Evolutionary conservation across 257 asterid species (phyloP).

Genomic region (Craterostigma plantagineum): DNA sequence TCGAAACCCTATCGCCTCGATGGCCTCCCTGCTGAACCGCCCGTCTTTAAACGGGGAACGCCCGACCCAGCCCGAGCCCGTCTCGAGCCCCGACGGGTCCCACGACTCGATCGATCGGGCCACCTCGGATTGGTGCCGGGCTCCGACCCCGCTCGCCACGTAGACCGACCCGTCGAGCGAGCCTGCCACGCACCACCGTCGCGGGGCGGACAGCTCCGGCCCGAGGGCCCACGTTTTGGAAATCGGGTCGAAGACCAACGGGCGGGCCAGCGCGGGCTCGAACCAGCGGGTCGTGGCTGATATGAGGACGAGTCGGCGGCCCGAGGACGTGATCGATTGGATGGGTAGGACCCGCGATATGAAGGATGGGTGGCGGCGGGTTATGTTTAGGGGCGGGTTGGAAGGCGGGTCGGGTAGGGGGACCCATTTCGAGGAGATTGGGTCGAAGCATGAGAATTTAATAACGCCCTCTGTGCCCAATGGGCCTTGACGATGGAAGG

Average conservation of each 20-base stretch:
- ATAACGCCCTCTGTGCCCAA: slow-evolving; percentile 5
- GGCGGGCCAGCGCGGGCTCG: slow-evolving; percentile 51
- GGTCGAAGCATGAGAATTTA: slow-evolving; percentile 40
- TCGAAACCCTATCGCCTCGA: slow-evolving; percentile 28
- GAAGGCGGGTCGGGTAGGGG: slow-evolving; percentile 40
- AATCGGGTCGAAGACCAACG: slow-evolving; percentile 36
- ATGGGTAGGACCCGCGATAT: slow-evolving; percentile 56
- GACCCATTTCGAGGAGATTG: slow-evolving; percentile 42
- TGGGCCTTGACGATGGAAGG: no score
- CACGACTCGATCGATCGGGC: slow-evolving; percentile 63
- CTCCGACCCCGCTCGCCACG: slow-evolving; percentile 75
- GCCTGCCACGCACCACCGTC: slow-evolving; percentile 85
- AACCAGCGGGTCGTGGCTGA: slow-evolving; percentile 58
- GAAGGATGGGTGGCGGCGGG: slow-evolving; percentile 63
- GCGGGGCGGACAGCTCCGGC: slow-evolving; percentile 34
- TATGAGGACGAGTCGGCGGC: slow-evolving; percentile 35
- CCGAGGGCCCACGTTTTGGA: slow-evolving; percentile 28
- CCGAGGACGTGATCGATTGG: slow-evolving; percentile 42
- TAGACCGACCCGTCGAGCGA: slow-evolving; percentile 17
- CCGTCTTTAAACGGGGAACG: slow-evolving; percentile 29
- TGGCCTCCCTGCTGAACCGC: slow-evolving; percentile 54
- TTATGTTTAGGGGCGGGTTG: slow-evolving; percentile 25
- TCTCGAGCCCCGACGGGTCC: slow-evolving; percentile 19
- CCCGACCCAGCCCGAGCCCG: slow-evolving; percentile 34
- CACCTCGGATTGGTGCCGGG: slow-evolving; percentile 30